A percentile compares a stretch with the other conserved stretches of the same genome.
Conservation (phyloP, 306 rosid species). For the Fagus crenata region DNA sequence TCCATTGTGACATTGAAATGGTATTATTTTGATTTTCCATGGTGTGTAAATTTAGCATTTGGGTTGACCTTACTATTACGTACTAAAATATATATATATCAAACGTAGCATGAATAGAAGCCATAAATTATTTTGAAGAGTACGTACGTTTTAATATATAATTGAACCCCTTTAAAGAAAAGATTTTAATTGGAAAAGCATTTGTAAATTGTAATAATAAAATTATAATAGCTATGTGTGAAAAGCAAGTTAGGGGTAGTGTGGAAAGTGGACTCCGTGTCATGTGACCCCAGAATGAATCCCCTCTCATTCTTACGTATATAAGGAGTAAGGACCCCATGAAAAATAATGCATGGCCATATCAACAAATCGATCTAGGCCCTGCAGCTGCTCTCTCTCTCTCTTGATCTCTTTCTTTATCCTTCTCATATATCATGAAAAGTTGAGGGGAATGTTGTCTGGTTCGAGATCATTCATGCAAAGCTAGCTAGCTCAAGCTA, state of each 20-base stretch:
- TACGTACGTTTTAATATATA: too few species aligned
- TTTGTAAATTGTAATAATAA: too few species aligned
- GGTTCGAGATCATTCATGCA: slow-evolving; percentile 66
- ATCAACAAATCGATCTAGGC: slow-evolving; percentile 40
- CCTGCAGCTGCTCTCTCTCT: slow-evolving; percentile 11
- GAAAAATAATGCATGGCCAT: slow-evolving; percentile 74
- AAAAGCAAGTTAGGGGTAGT: slow-evolving; percentile 47
- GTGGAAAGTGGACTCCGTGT: slow-evolving; percentile 57
- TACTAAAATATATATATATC: background rate
- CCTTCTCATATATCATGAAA: slow-evolving; percentile 35
- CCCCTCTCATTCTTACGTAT: slow-evolving; percentile 53
- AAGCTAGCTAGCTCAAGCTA: slow-evolving; percentile 18
- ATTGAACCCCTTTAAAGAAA: too few species aligned
- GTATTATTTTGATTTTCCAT: background rate
- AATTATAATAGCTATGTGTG: slow-evolving; percentile 37
- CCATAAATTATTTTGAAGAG: background rate
- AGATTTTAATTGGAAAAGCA: too few species aligned
- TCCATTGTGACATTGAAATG: too few species aligned
- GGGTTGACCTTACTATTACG: slow-evolving; percentile 18
- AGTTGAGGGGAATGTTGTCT: slow-evolving; percentile 78
- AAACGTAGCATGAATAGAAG: background rate
- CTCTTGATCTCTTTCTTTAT: slow-evolving; percentile 33
- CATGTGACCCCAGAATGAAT: slow-evolving; percentile 52
- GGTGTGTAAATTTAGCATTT: background rate
- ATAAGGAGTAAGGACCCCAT: slow-evolving; percentile 49